Evolutionary conservation across 2,329 filamentous ascomycete species (phyloP).

Genomic region (Neophaeococcomyces mojaviensis): DNA sequence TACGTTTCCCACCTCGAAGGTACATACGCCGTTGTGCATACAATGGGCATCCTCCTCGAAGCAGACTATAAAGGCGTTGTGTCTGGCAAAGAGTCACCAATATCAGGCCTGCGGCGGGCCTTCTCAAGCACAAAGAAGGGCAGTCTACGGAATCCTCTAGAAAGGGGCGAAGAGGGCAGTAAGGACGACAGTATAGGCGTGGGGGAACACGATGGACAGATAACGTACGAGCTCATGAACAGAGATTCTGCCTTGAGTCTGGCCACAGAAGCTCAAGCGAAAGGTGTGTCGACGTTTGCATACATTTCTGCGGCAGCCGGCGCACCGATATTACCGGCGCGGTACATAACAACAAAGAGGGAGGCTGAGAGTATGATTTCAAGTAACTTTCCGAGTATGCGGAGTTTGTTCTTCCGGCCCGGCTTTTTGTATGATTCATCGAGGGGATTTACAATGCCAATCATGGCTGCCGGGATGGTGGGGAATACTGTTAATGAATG

Average conservation of each 20-base stretch:
- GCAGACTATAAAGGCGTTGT: constrained; percentile 95
- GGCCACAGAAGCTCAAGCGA: constrained; percentile 64
- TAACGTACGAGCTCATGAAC: constrained; percentile 98
- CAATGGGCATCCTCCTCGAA: constrained; percentile 91
- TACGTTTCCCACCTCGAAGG: constrained; percentile 69
- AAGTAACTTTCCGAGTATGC: constrained; percentile 63
- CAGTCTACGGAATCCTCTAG: constrained; percentile 63
- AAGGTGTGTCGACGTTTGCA: constrained; percentile 63
- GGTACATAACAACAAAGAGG: constrained; percentile 87
- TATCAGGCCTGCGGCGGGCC: constrained; percentile 68
- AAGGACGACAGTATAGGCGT: constrained; percentile 50
- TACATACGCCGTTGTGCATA: constrained; percentile 83
- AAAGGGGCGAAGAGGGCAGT: constrained; percentile 43
- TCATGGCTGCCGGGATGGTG: constrained; percentile 69
- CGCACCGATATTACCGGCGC: constrained; percentile 70
- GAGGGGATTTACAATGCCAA: constrained; percentile 71
- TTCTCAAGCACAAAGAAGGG: constrained; percentile 59
- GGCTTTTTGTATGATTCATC: constrained; percentile 85
- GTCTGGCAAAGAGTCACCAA: constrained; percentile 72
- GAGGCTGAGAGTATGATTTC: constrained; percentile 76
- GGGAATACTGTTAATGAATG: constrained; percentile 66
- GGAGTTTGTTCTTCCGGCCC: constrained; percentile 73
- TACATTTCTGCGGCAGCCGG: constrained; percentile 86
- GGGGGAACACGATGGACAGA: constrained; percentile 61
- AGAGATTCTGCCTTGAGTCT: constrained; percentile 67